Evolutionary conservation across 352 stramenopile genomes (phyloP).

Genomic region (Thraustochytrium striatum): DNA sequence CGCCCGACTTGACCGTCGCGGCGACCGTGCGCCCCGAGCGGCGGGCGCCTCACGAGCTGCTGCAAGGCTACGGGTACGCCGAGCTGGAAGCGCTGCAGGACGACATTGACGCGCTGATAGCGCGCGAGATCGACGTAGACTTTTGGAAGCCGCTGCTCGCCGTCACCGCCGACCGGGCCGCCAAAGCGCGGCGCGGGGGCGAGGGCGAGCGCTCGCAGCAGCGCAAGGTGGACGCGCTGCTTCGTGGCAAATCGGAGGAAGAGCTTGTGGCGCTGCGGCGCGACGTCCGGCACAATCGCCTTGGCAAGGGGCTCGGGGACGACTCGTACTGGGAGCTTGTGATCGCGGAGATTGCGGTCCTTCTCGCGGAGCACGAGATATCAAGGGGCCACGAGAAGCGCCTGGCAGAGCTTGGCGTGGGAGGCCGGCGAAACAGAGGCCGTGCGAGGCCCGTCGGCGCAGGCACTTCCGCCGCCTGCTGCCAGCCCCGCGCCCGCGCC

Average conservation of each 20-base stretch:
- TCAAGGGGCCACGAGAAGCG: not conserved
- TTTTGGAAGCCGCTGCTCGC: slow-evolving; percentile 78
- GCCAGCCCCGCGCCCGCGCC: too few species aligned
- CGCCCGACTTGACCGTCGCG: slow-evolving; percentile 54
- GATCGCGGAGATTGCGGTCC: slow-evolving; percentile 44
- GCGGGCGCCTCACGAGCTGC: slow-evolving; percentile 77
- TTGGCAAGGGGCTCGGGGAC: slow-evolving; percentile 9
- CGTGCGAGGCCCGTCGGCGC: not conserved
- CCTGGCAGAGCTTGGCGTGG: not conserved
- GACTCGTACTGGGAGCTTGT: slow-evolving; percentile 1
- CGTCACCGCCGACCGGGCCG: slow-evolving; percentile 70
- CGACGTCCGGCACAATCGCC: slow-evolving; percentile 55
- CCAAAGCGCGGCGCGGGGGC: slow-evolving; percentile 55
- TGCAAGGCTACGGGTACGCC: slow-evolving; percentile 50
- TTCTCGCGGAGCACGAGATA: slow-evolving; percentile 46
- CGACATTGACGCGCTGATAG: slow-evolving; percentile 73
- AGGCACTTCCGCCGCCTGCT: too few species aligned
- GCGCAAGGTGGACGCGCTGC: slow-evolving; percentile 16
- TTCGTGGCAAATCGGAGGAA: slow-evolving; percentile 21
- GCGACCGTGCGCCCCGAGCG: slow-evolving; percentile 65
- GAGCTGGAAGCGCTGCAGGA: slow-evolving; percentile 73
- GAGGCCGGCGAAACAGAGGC: slow-evolving; percentile 47
- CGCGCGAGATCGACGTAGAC: slow-evolving; percentile 63
- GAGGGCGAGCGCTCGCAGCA: slow-evolving; percentile 43
- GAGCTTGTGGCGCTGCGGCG: slow-evolving; percentile 54